Evolutionary conservation across 139 green algal species (phyloP), one percentile per base, ranked within the genome.

Genomic region (Trebouxia sp.): DNA sequence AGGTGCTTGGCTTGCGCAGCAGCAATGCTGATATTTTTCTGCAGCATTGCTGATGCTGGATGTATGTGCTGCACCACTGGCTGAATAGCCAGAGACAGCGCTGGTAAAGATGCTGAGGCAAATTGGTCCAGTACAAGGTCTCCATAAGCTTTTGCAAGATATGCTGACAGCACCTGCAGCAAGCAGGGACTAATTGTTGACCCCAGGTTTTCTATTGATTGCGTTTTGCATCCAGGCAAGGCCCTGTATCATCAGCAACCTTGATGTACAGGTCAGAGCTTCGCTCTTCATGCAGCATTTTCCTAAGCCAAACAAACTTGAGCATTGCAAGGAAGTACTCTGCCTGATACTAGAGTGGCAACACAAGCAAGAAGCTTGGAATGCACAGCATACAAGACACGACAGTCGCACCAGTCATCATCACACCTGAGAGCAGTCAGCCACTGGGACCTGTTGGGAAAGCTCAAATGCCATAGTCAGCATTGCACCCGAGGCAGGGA

Each of bases 111-210:
- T 43, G 74, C 74, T 66, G 74, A 65, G 42, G 20, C 42, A 48
- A 79, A 79, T 37, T n/a, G 42, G 28, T 79, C 47, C 11, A 22
- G 43, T 32, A 66, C 28, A 15, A 65, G 47, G 22, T 6, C 45
- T 28, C 30, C 45, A 30, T 66, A 30, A 17, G 20, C 22, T 6
- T 62, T 30, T 3, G 28, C 28, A 22, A 79, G 74, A 24, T 42
- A 65, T 6, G 7, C 47, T 47, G 74, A 47, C 74, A 79, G 15
- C 30, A 79, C 74, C 74, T 79, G 74, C 47, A 53, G 47, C 14
- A 17, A 53, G 1, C 2, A 53, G 15, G 47, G 47, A n/a, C n/a
- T n/a, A n/a, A n/a, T n/a, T n/a, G n/a, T n/a, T n/a, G n/a, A n/a
- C n/a, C n/a, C n/a, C n/a, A n/a, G n/a, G n/a, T n/a, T n/a, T n/a